phyloP scores from a whole-genome alignment of 495 filamentous ascomycete genomes.

The Tetracladium setigerum region DNA sequence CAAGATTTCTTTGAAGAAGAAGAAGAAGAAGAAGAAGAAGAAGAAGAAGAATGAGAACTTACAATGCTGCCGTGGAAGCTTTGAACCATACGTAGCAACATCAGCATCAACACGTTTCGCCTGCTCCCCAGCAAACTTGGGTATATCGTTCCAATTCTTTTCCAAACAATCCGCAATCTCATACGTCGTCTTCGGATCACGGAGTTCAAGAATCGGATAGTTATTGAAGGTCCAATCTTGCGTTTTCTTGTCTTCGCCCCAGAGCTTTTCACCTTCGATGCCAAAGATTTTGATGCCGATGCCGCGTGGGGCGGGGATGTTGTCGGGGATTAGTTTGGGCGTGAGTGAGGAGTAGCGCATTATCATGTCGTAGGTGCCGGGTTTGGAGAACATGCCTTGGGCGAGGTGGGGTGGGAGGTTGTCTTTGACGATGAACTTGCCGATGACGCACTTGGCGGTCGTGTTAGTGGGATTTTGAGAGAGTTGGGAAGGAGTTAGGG shows the following conservation, averaged over 20 bases:
- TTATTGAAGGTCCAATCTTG: constrained; percentile 41
- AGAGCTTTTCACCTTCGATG: constrained; percentile 35
- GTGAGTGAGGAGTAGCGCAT: constrained; percentile 13
- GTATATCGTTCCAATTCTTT: constrained; percentile 29
- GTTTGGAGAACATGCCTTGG: constrained; percentile 18
- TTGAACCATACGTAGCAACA: constrained; percentile 8
- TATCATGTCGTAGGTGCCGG: constrained; percentile 14
- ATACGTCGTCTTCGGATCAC: constrained; percentile 33
- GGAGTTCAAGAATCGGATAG: constrained; percentile 36
- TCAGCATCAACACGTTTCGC: constrained; percentile 30
- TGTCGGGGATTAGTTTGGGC: constrained; percentile 20
- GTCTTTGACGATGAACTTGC: constrained; percentile 14
- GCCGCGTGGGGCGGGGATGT: constrained; percentile 36
- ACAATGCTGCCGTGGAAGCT: constrained; percentile 5
- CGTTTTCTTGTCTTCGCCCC: constrained; percentile 29
- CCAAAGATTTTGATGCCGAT: constrained; percentile 42
- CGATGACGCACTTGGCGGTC: constrained; percentile 11
- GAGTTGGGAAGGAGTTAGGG: not conserved
- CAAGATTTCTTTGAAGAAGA: no score
- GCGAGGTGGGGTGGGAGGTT: constrained; percentile 15
- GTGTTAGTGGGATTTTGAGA: no score
- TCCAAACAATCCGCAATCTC: constrained; percentile 36
- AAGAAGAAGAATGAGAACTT: not conserved
- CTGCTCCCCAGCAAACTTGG: constrained; percentile 30
- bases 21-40: not conserved